A percentile compares a stretch with the other conserved stretches of the same genome.
Conservation (phyloP, 2,329 filamentous ascomycete genomes). For the Fusarium robinianum region DNA sequence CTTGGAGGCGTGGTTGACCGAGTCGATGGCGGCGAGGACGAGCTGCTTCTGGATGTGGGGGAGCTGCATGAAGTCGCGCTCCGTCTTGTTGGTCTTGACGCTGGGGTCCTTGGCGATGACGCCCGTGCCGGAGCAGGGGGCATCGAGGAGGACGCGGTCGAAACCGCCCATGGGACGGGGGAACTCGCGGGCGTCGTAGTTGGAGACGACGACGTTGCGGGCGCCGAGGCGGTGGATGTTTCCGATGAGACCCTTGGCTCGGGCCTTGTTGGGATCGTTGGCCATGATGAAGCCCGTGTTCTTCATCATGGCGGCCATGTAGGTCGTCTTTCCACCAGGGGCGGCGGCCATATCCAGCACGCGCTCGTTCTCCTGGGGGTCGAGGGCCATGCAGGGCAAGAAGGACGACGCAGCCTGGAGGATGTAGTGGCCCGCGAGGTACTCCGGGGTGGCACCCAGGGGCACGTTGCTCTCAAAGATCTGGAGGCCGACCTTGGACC, state of each 20-base stretch:
- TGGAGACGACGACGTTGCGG: slow-evolving; percentile 93
- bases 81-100: slow-evolving; percentile 98
- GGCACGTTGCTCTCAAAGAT: slow-evolving; percentile 88
- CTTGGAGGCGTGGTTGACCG: slow-evolving; percentile 86
- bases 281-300: slow-evolving; percentile 96
- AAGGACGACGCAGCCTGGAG: slow-evolving; percentile 96
- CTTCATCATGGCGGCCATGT: slow-evolving; percentile 93
- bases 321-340: slow-evolving; percentile 94
- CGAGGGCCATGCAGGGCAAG: slow-evolving; percentile 95
- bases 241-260: slow-evolving; percentile 95
- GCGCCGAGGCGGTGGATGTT: slow-evolving; percentile 95
- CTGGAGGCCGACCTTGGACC: slow-evolving; percentile 97
- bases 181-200: slow-evolving; percentile 93
- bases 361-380: slow-evolving; percentile 89
- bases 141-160: slow-evolving; percentile 90
- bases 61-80: slow-evolving; percentile 89
- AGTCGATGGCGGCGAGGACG: slow-evolving; percentile 90
- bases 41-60: slow-evolving; percentile 96
- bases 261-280: slow-evolving; percentile 92
- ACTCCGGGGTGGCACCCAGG: slow-evolving; percentile 94
- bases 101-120: slow-evolving; percentile 97
- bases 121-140: slow-evolving; percentile 93
- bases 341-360: slow-evolving; percentile 94
- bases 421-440: slow-evolving; percentile 96
- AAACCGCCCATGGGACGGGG: slow-evolving; percentile 95